These are phyloP conservation scores for Euphorbia tirucalli DNA, from an alignment of 345 rosid species.

Conservation along the genomic window DNA sequence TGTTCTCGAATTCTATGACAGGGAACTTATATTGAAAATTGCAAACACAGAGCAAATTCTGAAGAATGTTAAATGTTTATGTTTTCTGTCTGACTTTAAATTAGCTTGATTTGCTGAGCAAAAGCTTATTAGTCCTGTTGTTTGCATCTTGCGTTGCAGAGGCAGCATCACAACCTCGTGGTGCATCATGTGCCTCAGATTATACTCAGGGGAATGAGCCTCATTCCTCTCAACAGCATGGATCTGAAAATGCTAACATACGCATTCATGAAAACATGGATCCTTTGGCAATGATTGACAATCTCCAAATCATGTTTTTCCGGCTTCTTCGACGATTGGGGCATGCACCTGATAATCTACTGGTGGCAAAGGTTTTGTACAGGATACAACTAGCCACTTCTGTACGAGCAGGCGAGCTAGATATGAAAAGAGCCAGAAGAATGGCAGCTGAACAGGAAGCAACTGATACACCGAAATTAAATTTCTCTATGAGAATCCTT, in stretches of 20 bases:
- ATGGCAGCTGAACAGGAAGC: constrained; percentile 73
- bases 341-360: constrained; percentile 52
- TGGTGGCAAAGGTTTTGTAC: constrained; percentile 79
- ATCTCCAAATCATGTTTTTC: constrained; percentile 66
- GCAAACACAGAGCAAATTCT: neutral
- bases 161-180: constrained; percentile 34
- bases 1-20: too few species aligned
- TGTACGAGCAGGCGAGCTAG: constrained; percentile 71
- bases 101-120: constrained; percentile 7
- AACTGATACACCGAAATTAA: constrained; percentile 57
- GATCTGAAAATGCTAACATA: constrained; percentile 37
- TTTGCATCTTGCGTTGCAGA: constrained; percentile 34
- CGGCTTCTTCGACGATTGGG: constrained; percentile 68
- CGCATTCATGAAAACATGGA: constrained; percentile 35
- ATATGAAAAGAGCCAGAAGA: constrained; percentile 53
- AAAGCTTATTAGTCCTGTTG: constrained; percentile 20
- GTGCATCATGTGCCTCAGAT: constrained; percentile 40
- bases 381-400: constrained; percentile 71
- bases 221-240: constrained; percentile 38
- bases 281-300: constrained; percentile 57
- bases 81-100: neutral
- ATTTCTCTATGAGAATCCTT: constrained; percentile 71
- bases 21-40: neutral
- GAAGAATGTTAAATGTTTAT: neutral
- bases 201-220: constrained; percentile 35